Base-by-base conservation (phyloP, 2,329 filamentous ascomycete genomes). In the Akanthomyces muscarius region DNA sequence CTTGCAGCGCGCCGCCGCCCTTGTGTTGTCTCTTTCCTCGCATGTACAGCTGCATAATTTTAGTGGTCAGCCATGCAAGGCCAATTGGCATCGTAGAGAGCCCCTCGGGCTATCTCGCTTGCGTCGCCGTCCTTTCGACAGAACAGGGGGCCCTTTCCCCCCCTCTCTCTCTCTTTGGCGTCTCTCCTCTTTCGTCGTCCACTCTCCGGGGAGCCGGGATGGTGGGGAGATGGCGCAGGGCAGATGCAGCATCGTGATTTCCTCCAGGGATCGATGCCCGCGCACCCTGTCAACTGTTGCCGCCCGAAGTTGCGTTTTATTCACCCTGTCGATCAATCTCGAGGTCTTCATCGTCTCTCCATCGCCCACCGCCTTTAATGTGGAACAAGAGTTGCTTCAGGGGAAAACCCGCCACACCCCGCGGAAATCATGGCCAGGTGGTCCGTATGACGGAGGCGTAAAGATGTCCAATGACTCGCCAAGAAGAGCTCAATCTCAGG, bases 11-110 rank as follows among this genome's bases (percentile, higher is more conserved):
- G 16, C 28, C 28, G 28, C 6, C 25, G 36, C 51, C 38, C 7
- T 36, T 36, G 33, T 41, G 38, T 41, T 60, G 21, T 60, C 57
- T 60, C 57, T 60, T 60, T 60, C 21, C 57, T 60, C 57, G 33
- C 10, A 11, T 3, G 33, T 10, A 36, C 5, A 36, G 33, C 33
- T 11, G 33, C 33, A 36, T 36, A 36, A 36, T 30, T 30, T 8
- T 36, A 36, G 33, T 36, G 33, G 10, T 11, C 33, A 36, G 33
- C 8, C 33, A 36, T 36, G 33, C 33, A 36, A 36, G 33, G 33
- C 8, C 33, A 36, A 36, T 36, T 36, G 33, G 33, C 33, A 33
- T 33, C 30, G 8, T 5, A 36, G 33, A 13, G 42, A 45, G 5
- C 23, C 10, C 45, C 45, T 48, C 18, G 47, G 33, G n/a, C n/a